These are phyloP conservation scores for Suhomyces faveliae DNA, from an alignment of 805 yeast genomes.

Conservation along the genomic window DNA sequence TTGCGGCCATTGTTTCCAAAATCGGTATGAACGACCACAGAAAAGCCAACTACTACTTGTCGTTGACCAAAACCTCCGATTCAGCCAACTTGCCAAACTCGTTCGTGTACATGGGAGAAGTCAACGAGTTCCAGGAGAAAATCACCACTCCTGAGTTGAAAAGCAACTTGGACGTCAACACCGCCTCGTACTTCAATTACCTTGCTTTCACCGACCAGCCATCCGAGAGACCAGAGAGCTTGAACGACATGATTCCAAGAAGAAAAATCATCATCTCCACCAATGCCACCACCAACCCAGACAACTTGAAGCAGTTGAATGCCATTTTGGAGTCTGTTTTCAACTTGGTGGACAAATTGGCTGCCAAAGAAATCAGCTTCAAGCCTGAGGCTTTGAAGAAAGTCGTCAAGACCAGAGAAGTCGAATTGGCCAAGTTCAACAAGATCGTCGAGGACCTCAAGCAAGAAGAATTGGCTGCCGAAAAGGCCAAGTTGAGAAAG, in stretches of 20 bases:
- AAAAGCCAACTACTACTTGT: slow-evolving; percentile 73
- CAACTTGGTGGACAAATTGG: slow-evolving; percentile 56
- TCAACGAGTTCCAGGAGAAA: slow-evolving; percentile 71
- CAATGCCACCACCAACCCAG: slow-evolving; percentile 47
- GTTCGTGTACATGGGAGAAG: slow-evolving; percentile 88
- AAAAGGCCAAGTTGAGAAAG: slow-evolving; percentile 67
- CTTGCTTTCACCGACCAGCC: slow-evolving; percentile 86
- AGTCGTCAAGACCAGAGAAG: slow-evolving; percentile 72
- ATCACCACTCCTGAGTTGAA: slow-evolving; percentile 49
- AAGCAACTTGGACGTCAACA: slow-evolving; percentile 40
- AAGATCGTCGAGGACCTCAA: slow-evolving; percentile 64
- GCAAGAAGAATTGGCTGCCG: slow-evolving; percentile 66
- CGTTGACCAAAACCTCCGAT: slow-evolving; percentile 81
- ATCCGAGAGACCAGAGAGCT: slow-evolving; percentile 61
- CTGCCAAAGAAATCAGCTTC: slow-evolving; percentile 50
- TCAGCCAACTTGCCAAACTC: slow-evolving; percentile 65
- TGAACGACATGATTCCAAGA: slow-evolving; percentile 52
- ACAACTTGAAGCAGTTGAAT: slow-evolving; percentile 50
- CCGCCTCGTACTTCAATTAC: slow-evolving; percentile 54
- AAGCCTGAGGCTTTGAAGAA: slow-evolving; percentile 77
- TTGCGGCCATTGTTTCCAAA: slow-evolving; percentile 84
- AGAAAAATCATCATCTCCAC: slow-evolving; percentile 58
- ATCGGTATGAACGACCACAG: slow-evolving; percentile 75
- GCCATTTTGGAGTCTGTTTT: slow-evolving; percentile 56
- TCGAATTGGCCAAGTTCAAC: slow-evolving; percentile 65